phyloP scores from a whole-genome alignment of 2,329 filamentous ascomycete species.

The Annulohypoxylon truncatum region DNA sequence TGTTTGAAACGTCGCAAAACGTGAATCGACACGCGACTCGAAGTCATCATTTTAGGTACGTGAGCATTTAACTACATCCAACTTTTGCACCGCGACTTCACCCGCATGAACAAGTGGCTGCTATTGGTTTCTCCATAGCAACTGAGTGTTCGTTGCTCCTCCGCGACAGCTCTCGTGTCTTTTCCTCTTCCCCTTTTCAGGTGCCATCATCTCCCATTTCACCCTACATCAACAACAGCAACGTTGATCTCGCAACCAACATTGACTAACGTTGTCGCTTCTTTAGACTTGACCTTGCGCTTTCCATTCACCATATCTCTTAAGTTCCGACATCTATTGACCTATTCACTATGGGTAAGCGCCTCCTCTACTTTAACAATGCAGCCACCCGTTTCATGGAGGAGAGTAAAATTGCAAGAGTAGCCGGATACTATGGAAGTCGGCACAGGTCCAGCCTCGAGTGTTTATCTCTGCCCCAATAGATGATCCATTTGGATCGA shows the following conservation, averaged over 20 bases:
- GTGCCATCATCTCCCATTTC: constrained; percentile 13
- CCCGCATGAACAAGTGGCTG: neutral
- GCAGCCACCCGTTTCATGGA: constrained; percentile 39
- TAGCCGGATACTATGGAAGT: constrained; percentile 38
- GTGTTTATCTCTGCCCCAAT: constrained; percentile 21
- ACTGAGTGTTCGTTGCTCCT: constrained; percentile 4
- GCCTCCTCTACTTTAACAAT: constrained; percentile 46
- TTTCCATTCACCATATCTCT: constrained; percentile 44
- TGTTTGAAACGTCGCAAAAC: constrained; percentile 45
- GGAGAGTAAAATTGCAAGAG: constrained; percentile 44
- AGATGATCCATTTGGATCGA: constrained; percentile 20
- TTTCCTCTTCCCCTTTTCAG: neutral
- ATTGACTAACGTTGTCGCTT: constrained; percentile 19
- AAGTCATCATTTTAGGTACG: constrained; percentile 44
- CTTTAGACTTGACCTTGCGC: constrained; percentile 44
- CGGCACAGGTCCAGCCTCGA: constrained; percentile 20
- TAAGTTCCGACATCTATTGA: constrained; percentile 47
- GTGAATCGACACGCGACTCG: constrained; percentile 53
- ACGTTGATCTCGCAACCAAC: constrained; percentile 43
- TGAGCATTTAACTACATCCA: constrained; percentile 29
- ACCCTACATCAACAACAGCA: neutral
- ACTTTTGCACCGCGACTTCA: neutral
- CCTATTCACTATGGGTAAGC: constrained; percentile 61
- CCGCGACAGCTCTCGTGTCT: constrained; percentile 9
- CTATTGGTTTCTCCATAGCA: constrained; percentile 8